Base-by-base conservation (phyloP, 1,284 basidiomycete species). In the Puccinia horiana region DNA sequence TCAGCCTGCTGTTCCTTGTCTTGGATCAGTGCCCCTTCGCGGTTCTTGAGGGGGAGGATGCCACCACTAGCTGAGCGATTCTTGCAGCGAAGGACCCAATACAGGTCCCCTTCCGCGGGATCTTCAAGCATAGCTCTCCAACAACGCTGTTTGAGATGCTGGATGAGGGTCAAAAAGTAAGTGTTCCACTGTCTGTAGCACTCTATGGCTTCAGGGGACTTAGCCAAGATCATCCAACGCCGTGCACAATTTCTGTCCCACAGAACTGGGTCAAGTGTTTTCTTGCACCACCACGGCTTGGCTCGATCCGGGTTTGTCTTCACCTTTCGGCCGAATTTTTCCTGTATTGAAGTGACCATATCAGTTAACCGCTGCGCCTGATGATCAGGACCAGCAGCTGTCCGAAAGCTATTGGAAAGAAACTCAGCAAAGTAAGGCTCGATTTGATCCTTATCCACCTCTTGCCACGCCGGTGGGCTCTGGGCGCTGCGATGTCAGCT, bases 1-100 rank as follows among this genome's bases (percentile, higher is more conserved):
- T 76, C 40, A 58, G 73, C 73, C 37, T 76, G 26, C 37, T 76
- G 26, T 20, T 11, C 23, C 35, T 58, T 56, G 47, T 76, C 52
- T 9, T n/a, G 26, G 12, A 35, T 47, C 3, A 76, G 12, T 6
- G 9, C 20, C 20, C 49, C 58, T 16, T 76, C 54, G 2, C 8
- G 11, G 29, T 14, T 18, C 32, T 14, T 32, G 1, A 63, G 58
- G 9, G 58, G 58, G 26, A 37, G 16, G 20, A 63, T 32, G 2
- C 2, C 32, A 16, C 14, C 32, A 2, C 49, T n/a, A n/a, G 49
- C 4, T 20, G 18, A 9, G 4, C 11, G 4, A 4, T 12, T 52
- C 20, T 52, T 52, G 49, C 20, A 20, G 8, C 49, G 11, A 20
- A 12, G 9, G 49, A 52, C n/a, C n/a, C n/a, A n/a, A n/a, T n/a